Base-by-base conservation (phyloP, 2,329 filamentous ascomycete species). In the Fusarium incarnatum region DNA sequence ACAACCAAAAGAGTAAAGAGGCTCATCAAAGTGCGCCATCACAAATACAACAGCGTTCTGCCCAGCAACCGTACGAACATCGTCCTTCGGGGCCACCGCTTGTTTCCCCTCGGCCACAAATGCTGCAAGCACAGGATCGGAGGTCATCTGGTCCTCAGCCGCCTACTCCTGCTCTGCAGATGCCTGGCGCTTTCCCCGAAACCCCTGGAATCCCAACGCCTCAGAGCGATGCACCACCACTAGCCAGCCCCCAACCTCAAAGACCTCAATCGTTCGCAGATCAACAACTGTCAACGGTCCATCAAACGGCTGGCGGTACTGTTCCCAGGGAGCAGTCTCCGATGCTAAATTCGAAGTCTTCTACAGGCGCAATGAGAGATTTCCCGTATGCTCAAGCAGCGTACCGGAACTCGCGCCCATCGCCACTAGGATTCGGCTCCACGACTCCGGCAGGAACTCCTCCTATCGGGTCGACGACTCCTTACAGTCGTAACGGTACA, bases 1-100 rank as follows among this genome's bases (percentile, higher is more conserved):
- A 73, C 30, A 67, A 64, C 13, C 67, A 71, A 10, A 77, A 67
- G 41, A 62, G 65, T 44, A 65, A 71, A 27, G 72, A 72, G 22
- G 25, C 58, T 6, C 62, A 61, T 18, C 66, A 68, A 20, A 49
- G 23, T 18, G 50, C 41, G 12, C 18, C 53, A 6, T 34, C 62
- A 22, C 59, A 71, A 15, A 60, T 41, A 20, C 71, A 74, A 32
- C 71, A 67, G 41, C 56, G 60, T 47, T 34, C 47, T 9, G 32
- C 30, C n/a, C 70, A 68, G 41, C 56, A 70, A 13, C 56, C 61
- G 27, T 59, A 55, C 47, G 64, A 30, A 27, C 62, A 50, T 11
- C 48, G 41, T 15, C 41, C 60, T 55, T 68, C 68, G 37, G 59
- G 40, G 10, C 30, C 40, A n/a, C 68, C 56, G 20, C 52, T 59